Percentiles rank a stretch among this genome's conserved stretches.
These are phyloP conservation scores for Esteya vermicola DNA, from an alignment of 2,329 filamentous ascomycete genomes.

Conservation along the genomic window DNA sequence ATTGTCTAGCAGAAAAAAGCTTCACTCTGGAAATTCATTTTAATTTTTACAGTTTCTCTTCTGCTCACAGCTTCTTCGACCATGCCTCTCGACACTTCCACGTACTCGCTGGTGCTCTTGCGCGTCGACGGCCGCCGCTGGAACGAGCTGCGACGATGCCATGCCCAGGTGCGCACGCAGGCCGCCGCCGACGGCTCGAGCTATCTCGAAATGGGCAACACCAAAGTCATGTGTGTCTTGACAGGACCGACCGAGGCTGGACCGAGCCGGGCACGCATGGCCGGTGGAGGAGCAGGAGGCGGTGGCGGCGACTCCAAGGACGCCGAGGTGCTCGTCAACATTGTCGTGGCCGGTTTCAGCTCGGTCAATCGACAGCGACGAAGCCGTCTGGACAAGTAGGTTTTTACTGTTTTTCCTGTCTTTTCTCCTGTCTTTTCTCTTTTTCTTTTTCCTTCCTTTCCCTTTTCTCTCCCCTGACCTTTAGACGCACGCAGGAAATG, in stretches of 20 bases:
- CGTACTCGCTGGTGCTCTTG: slow-evolving; percentile 74
- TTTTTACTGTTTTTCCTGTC: too few relatives aligned
- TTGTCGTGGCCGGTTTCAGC: slow-evolving; percentile 77
- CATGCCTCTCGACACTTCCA: slow-evolving; percentile 92
- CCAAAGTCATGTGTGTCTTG: slow-evolving; percentile 88
- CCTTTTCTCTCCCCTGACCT: neutral
- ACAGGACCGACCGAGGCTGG: slow-evolving; percentile 63
- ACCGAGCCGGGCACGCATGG: slow-evolving; percentile 23
- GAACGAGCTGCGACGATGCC: slow-evolving; percentile 87
- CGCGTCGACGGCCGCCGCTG: slow-evolving; percentile 77
- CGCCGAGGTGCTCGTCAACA: slow-evolving; percentile 64
- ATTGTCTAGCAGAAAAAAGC: too few relatives aligned
- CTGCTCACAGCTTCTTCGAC: too few relatives aligned
- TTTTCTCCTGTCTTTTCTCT: neutral
- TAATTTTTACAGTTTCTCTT: too few relatives aligned
- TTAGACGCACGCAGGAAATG: slow-evolving; percentile 68
- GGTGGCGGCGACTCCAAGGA: slow-evolving; percentile 25
- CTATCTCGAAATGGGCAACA: slow-evolving; percentile 95
- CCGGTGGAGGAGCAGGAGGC: slow-evolving; percentile 12
- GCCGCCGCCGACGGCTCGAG: slow-evolving; percentile 84
- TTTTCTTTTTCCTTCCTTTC: slow-evolving; percentile 1
- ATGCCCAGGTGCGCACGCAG: slow-evolving; percentile 84
- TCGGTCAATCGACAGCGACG: slow-evolving; percentile 72
- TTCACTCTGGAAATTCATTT: too few relatives aligned
- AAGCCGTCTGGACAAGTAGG: slow-evolving; percentile 61